Base-by-base conservation (phyloP, 148 eudicot genomes). In the Tetragonia tetragonoides region DNA sequence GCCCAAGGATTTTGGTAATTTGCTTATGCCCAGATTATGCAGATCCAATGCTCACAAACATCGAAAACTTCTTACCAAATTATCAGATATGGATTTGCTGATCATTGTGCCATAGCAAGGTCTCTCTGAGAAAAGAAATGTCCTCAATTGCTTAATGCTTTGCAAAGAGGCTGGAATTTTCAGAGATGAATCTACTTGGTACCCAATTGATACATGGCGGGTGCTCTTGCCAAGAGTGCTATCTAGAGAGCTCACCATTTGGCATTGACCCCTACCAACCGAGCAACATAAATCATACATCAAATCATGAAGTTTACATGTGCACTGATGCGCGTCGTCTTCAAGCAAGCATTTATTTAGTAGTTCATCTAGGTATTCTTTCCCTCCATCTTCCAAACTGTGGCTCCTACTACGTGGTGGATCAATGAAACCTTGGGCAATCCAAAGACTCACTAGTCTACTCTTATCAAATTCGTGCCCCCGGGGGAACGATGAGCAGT, bases 401-500 rank as follows among this genome's bases (percentile, higher is more conserved):
- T 3, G 2, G 34, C 42, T 53, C n/a, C n/a, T n/a, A 2, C 42
- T 3, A 24, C 42, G 37, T 42, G 42, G n/a, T 21, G 53, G 71
- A 9, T 42, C 34, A 41, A 68, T 18, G 5, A 68, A 68, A 20
- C 53, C 71, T 42, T 41, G 53, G 53, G 34, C 53, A 38, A 41
- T 68, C 71, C 71, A 68, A 39, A 67, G 51, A 5, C 0, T 7
- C 7, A 67, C 51, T 21, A 67, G 28, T 0, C 10, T 41, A 14
- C 20, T 10, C 70, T 40, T 67, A 67, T 40, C 70, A 38, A 67
- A 67, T 11, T 12, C 49, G 40, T 37, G 0, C 18, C 70, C 70
- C 24, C 21, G 18, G 2, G 70, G 70, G n/a, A 67, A 67, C 70
- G 40, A 67, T 67, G 70, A 67, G 23, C 70, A 67, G 9, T 67